phyloP scores from a whole-genome alignment of 2,329 filamentous ascomycete genomes.

The Meredithiella fracta region DNA sequence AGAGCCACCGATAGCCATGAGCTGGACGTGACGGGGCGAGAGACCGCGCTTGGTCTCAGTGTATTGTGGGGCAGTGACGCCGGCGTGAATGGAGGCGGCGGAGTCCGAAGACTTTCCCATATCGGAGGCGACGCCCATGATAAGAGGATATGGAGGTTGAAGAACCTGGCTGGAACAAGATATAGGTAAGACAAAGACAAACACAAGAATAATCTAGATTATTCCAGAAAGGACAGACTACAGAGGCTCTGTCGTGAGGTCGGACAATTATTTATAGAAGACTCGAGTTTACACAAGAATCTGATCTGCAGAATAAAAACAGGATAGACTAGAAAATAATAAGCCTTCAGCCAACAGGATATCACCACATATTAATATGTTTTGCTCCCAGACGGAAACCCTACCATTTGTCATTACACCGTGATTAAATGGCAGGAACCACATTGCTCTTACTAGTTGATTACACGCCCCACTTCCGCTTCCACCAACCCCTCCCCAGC shows the following conservation, averaged over 20 bases:
- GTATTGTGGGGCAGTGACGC: background rate
- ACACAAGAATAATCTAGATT: background rate
- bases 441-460: background rate
- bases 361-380: background rate
- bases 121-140: conserved; percentile 12
- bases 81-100: conserved; percentile 9
- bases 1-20: conserved; percentile 33
- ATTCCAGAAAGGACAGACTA: too few relatives aligned
- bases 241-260: too few relatives aligned
- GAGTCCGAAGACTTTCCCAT: conserved; percentile 10
- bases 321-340: background rate
- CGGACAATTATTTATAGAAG: too few relatives aligned
- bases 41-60: conserved; percentile 15
- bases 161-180: background rate
- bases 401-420: background rate
- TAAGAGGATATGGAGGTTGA: background rate
- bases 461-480: background rate
- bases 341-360: background rate
- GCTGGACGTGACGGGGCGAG: conserved; percentile 27
- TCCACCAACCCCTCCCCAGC: background rate
- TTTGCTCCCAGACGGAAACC: background rate
- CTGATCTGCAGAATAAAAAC: background rate
- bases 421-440: background rate
- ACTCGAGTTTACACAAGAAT: background rate
- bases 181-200: background rate